Evolutionary conservation across 2,329 filamentous ascomycete species (phyloP).

Genomic region (Uncinocarpus reesii): DNA sequence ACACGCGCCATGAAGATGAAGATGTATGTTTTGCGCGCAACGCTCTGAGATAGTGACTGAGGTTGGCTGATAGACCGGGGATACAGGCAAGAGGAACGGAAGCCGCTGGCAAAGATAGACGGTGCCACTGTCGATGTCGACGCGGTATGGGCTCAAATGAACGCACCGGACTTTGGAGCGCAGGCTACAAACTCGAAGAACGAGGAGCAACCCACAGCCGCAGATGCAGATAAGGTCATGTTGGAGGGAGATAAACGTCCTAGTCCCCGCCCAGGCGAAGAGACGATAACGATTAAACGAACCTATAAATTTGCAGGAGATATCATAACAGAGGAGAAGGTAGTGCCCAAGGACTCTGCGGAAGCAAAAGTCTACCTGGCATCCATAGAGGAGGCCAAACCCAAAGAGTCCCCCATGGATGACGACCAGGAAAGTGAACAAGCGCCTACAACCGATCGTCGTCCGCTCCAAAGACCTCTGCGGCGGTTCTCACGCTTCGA

Average conservation of each 20-base stretch:
- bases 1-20: constrained; percentile 44
- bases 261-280: constrained; percentile 23
- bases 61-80: constrained; percentile 1
- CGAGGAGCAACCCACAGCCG: not conserved
- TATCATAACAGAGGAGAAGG: constrained; percentile 44
- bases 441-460: constrained; percentile 16
- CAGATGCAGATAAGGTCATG: not conserved
- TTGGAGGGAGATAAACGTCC: not conserved
- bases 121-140: constrained; percentile 47
- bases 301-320: constrained; percentile 51
- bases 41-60: too few species aligned
- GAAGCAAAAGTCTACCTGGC: constrained; percentile 47
- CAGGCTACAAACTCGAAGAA: constrained; percentile 15
- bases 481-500: constrained; percentile 39
- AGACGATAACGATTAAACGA: constrained; percentile 46
- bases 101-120: constrained; percentile 39
- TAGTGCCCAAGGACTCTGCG: constrained; percentile 44
- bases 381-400: constrained; percentile 25
- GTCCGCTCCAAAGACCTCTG: constrained; percentile 31
- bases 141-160: constrained; percentile 46
- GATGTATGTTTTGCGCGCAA: too few species aligned
- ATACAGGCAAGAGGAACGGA: constrained; percentile 38
- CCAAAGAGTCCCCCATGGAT: constrained; percentile 23
- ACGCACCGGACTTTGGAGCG: constrained; percentile 24
- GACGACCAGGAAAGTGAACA: constrained; percentile 14